Conservation (phyloP, 306 rosid species). For the Quercus suber region DNA sequence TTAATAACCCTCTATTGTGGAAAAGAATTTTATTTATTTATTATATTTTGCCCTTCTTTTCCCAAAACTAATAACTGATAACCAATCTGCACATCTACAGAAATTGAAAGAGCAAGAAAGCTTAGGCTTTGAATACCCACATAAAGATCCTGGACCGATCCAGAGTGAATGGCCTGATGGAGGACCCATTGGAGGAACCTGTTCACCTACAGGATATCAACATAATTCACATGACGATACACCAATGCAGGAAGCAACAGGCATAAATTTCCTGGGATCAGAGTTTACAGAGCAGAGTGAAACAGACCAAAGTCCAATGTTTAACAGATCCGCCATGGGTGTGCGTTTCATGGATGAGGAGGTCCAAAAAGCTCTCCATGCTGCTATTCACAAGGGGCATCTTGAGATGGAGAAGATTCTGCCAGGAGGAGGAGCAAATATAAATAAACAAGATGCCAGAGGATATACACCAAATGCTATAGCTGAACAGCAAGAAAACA, state of each 20-base stretch:
- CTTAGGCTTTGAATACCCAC: slow-evolving; percentile 31
- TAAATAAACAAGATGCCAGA: slow-evolving; percentile 28
- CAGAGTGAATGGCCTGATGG: slow-evolving; percentile 26
- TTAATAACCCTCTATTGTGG: not conserved
- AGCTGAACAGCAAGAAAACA: slow-evolving; percentile 40
- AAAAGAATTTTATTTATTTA: not conserved
- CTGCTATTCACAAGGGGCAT: slow-evolving; percentile 31
- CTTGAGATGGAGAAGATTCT: slow-evolving; percentile 48
- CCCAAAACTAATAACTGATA: slow-evolving; percentile 18
- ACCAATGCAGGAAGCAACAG: slow-evolving; percentile 31
- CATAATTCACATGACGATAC: slow-evolving; percentile 19
- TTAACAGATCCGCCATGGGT: slow-evolving; percentile 12
- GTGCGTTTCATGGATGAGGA: slow-evolving; percentile 19
- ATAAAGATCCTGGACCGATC: slow-evolving; percentile 22
- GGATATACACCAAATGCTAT: slow-evolving; percentile 42
- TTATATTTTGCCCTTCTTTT: not conserved
- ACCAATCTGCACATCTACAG: slow-evolving; percentile 34
- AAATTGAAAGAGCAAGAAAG: slow-evolving; percentile 43
- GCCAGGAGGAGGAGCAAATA: slow-evolving; percentile 44
- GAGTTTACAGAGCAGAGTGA: slow-evolving; percentile 26
- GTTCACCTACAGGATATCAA: slow-evolving; percentile 23
- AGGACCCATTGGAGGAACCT: slow-evolving; percentile 26
- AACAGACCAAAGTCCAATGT: slow-evolving; percentile 21
- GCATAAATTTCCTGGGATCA: slow-evolving; percentile 12
- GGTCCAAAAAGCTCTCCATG: slow-evolving; percentile 35